Evolutionary conservation across 257 asterid genomes (phyloP).

Genomic region (Voacanga thouarsii): DNA sequence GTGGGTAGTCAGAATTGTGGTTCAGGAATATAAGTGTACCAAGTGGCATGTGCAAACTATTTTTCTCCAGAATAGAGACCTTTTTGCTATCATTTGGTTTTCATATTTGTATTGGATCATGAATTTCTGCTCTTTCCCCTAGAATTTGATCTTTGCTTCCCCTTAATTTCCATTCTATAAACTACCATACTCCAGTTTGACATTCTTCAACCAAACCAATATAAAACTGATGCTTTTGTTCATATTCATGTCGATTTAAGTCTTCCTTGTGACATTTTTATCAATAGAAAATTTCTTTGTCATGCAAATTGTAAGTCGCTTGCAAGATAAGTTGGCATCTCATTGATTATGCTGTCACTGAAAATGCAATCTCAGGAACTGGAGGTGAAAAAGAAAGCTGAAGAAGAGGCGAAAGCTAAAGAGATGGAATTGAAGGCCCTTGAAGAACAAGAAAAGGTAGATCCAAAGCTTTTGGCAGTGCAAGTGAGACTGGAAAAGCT

Average conservation of each 20-base stretch:
- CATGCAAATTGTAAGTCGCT: not conserved
- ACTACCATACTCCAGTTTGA: not conserved
- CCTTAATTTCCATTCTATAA: not conserved
- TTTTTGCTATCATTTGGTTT: not conserved
- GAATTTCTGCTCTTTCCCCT: too few relatives aligned
- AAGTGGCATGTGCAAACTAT: not conserved
- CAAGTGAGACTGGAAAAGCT: conserved; percentile 74
- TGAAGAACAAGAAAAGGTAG: conserved; percentile 45
- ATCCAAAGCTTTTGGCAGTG: conserved; percentile 65
- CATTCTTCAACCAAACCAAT: not conserved
- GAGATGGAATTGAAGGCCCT: conserved; percentile 70
- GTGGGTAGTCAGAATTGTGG: not conserved
- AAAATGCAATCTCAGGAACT: conserved; percentile 43
- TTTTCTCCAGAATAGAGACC: not conserved
- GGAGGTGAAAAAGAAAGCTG: conserved; percentile 76
- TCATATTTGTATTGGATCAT: not conserved
- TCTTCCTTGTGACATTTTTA: not conserved
- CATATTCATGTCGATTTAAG: not conserved
- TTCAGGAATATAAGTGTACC: not conserved
- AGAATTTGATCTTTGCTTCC: too few relatives aligned
- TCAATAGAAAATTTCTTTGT: not conserved
- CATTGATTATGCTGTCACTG: conserved; percentile 12
- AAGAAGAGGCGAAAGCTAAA: conserved; percentile 80
- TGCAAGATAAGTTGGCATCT: not conserved
- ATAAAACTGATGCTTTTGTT: not conserved